phyloP scores from a whole-genome alignment of 139 green algal species.

The Asterochloris sp. region DNA sequence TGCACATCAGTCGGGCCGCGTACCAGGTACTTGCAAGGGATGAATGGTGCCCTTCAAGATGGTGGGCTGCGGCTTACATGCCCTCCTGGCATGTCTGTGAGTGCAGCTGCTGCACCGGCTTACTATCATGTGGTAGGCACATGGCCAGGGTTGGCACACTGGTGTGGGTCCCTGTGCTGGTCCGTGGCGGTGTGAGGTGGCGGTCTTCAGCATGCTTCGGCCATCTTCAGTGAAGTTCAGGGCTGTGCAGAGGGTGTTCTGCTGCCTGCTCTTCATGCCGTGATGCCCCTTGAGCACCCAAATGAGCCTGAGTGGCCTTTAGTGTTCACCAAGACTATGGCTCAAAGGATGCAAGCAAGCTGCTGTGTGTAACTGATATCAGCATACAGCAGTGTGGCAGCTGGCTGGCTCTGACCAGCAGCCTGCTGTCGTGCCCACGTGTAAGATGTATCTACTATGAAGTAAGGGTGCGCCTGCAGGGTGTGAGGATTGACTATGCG shows the following conservation, averaged over 20 bases:
- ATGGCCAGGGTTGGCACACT: neutral
- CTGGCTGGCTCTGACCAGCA: neutral
- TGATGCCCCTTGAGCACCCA: neutral
- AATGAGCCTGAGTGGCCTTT: neutral
- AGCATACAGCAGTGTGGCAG: neutral
- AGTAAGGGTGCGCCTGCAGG: slow-evolving; percentile 33
- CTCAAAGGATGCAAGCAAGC: neutral
- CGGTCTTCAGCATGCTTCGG: too few relatives aligned
- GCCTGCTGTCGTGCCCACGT: neutral
- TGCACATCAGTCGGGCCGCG: too few relatives aligned
- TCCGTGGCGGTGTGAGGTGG: too few relatives aligned
- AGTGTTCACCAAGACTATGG: neutral
- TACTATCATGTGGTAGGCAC: neutral
- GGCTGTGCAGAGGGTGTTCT: too few relatives aligned
- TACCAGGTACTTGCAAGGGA: too few relatives aligned
- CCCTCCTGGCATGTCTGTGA: neutral
- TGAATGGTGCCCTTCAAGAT: neutral
- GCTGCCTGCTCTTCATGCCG: neutral
- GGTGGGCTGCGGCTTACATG: neutral
- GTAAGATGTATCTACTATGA: neutral
- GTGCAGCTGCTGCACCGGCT: neutral
- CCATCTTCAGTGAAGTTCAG: too few relatives aligned
- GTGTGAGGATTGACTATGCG: slow-evolving; percentile 69
- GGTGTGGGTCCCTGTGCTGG: neutral
- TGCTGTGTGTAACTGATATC: neutral